Base-by-base conservation (phyloP, 192 early-diverging fungal species). In the Podila clonocystis region DNA sequence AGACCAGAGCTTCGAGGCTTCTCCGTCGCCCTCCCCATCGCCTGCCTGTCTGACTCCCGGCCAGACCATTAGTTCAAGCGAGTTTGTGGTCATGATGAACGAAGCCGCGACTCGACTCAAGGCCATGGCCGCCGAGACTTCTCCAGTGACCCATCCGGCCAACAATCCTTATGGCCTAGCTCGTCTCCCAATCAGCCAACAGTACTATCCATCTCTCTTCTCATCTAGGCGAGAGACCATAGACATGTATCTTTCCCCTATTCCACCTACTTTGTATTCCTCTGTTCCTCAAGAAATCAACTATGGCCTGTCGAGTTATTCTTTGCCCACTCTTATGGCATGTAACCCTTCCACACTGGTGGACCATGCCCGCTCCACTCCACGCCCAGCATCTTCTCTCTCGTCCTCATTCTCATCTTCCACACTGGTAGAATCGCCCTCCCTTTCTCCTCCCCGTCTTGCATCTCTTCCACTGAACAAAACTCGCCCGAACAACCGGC, bases 61-160 rank as follows among this genome's bases (percentile, higher is more conserved):
- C 9, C 72, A 73, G 58, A 55, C 55, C 15, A 36, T 62, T 9
- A 52, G 66, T 31, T 17, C 64, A 20, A 52, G 58, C 22, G 63
- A 73, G 24, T 67, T 60, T 33, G 28, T 34, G 55, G 22, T 50
- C 1, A 15, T 65, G 48, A 73, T 67, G 64, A 65, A 62, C 31
- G 72, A 73, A 64, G 64, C 64, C 5, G 41, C 58, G 0, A 67
- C 30, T 22, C 31, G 58, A 0, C 38, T 66, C 45, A 34, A 49
- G 24, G 31, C 64, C 24, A 29, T 67, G 58, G 45, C 64, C 1
- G 64, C 58, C 3, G 36, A 20, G 7, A 36, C 67, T 48, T 45
- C 41, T 45, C 41, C 41, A 45, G 41, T 45, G 41, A 15, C 5
- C 17, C 52, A 11, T 8, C 22, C 52, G 4, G n/a, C 26, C 2